Conservation (phyloP, 1,284 basidiomycete genomes). For the Psilocybe mexicana region DNA sequence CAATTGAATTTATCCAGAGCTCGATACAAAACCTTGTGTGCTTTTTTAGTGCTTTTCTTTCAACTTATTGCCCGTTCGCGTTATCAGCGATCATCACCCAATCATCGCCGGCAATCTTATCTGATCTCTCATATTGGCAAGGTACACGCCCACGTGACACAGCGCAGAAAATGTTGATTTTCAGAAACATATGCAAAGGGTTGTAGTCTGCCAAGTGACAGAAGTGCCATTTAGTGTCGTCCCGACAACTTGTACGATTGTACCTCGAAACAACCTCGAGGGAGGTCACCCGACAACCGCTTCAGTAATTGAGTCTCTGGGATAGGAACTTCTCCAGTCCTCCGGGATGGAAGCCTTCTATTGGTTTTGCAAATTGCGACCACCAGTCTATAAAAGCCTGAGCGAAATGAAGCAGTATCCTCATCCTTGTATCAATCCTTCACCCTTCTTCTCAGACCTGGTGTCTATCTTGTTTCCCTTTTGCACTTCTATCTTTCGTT, state of each 20-base stretch:
- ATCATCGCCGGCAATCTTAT: too few species aligned
- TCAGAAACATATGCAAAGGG: too few species aligned
- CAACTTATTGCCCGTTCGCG: too few species aligned
- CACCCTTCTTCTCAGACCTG: conserved; percentile 11
- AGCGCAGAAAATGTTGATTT: too few species aligned
- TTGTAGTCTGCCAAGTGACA: neutral
- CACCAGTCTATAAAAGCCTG: neutral
- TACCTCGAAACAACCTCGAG: neutral
- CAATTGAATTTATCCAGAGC: too few species aligned
- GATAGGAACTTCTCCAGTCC: neutral
- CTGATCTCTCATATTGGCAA: too few species aligned
- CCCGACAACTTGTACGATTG: neutral
- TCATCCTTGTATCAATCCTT: neutral
- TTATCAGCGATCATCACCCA: too few species aligned
- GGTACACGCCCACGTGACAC: too few species aligned
- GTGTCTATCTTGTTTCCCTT: conserved; percentile 13
- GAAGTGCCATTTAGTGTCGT: neutral
- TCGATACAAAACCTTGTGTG: too few species aligned
- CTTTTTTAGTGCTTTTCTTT: too few species aligned
- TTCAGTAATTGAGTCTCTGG: neutral
- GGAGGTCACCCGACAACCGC: neutral
- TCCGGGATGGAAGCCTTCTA: neutral
- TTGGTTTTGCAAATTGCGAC: neutral
- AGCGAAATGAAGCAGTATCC: neutral
- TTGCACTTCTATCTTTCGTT: neutral